A percentile compares a stretch with the other conserved stretches of the same genome.
Evolutionary conservation across 257 asterid genomes (phyloP).

Genomic region (Capsicum baccatum): DNA sequence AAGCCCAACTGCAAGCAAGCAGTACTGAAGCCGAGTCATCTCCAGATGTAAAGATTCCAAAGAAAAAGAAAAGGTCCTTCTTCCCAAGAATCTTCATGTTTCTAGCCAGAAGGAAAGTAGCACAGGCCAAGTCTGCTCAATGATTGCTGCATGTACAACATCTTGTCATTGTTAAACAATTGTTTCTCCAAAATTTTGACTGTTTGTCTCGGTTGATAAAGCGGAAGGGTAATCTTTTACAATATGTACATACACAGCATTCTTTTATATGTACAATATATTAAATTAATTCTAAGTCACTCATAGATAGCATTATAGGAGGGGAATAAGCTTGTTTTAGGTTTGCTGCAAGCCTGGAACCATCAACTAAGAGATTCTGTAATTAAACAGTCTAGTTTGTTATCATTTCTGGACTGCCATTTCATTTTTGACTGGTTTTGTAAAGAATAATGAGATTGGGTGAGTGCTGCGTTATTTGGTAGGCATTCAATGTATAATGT

Average conservation of each 20-base stretch:
- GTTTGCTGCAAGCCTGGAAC: neutral
- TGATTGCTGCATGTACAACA: slow-evolving; percentile 23
- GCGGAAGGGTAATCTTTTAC: neutral
- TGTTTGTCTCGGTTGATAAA: slow-evolving; percentile 21
- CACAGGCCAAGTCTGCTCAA: slow-evolving; percentile 44
- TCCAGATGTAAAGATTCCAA: slow-evolving; percentile 45
- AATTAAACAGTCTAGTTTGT: neutral
- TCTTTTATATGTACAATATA: slow-evolving; percentile 27
- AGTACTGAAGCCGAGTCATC: slow-evolving; percentile 60
- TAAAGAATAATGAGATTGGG: neutral
- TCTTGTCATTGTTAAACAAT: slow-evolving; percentile 26
- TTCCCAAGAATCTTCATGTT: slow-evolving; percentile 65
- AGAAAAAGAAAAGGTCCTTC: slow-evolving; percentile 70
- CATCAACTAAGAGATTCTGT: slow-evolving; percentile 14
- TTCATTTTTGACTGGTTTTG: slow-evolving; percentile 22
- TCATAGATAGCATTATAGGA: slow-evolving; percentile 5
- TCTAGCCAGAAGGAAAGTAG: slow-evolving; percentile 49
- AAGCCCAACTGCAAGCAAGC: slow-evolving; percentile 44
- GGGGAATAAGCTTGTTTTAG: neutral
- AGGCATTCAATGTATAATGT: neutral
- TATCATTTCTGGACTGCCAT: neutral
- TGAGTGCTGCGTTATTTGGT: slow-evolving; percentile 2
- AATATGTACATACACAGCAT: slow-evolving; percentile 30
- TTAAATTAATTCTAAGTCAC: slow-evolving; percentile 1
- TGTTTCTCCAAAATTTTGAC: slow-evolving; percentile 23